These are phyloP conservation scores for Termitomyces bulborhizus DNA, from an alignment of 768 basidiomycete genomes.

Conservation along the genomic window DNA sequence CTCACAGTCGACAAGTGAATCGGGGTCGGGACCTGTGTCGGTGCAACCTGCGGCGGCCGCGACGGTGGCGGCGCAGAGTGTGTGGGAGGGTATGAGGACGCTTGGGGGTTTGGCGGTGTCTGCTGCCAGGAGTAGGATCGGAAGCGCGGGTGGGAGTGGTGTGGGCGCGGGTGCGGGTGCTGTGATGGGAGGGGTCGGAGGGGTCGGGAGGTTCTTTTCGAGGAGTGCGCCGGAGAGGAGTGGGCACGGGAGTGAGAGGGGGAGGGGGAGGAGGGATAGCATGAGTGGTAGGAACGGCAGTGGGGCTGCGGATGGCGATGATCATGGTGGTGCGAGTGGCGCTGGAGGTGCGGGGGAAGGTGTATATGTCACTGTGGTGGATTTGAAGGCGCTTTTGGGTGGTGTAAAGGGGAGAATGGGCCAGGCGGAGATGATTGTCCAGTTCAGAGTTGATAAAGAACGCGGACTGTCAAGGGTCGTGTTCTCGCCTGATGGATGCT, in stretches of 20 bases:
- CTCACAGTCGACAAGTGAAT: neutral
- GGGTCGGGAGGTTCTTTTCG: conserved; percentile 44
- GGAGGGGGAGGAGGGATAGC: neutral
- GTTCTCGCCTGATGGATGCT: conserved; percentile 52
- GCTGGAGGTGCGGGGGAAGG: neutral
- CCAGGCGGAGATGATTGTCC: conserved; percentile 30
- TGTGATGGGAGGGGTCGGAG: conserved; percentile 17
- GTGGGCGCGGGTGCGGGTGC: conserved; percentile 10
- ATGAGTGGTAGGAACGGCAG: conserved; percentile 1
- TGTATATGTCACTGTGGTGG: conserved; percentile 43
- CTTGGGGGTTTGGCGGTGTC: conserved; percentile 56
- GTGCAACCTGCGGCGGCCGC: neutral
- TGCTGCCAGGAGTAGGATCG: conserved; percentile 35
- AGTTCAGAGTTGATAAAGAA: conserved; percentile 26
- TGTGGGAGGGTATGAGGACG: conserved; percentile 59
- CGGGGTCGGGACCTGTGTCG: too few species aligned
- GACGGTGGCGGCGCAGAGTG: conserved; percentile 42
- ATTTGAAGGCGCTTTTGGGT: conserved; percentile 31
- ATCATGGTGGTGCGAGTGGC: conserved; percentile 9
- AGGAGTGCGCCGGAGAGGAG: conserved; percentile 52
- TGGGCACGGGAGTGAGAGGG: conserved; percentile 2
- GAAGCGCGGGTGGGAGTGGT: neutral
- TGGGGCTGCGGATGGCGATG: neutral
- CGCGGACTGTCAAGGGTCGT: conserved; percentile 38
- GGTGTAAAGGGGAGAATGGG: neutral